A percentile compares a stretch with the other conserved stretches of the same genome.
These are phyloP conservation scores for Catharanthus roseus DNA, from an alignment of 257 asterid genomes.

Conservation along the genomic window DNA sequence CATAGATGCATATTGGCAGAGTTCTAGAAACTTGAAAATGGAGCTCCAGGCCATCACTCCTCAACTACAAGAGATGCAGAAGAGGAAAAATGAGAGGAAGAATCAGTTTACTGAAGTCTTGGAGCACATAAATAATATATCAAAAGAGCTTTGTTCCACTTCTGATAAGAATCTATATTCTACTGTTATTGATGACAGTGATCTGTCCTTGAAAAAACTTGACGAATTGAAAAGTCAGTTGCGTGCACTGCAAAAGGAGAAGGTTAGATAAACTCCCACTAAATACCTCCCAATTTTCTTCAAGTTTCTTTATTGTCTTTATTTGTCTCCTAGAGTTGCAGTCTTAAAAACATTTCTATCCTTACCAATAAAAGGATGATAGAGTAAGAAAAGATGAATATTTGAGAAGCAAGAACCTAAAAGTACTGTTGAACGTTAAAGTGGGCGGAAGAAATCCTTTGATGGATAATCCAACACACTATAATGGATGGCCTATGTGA, in stretches of 20 bases:
- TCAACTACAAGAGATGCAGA: constrained; percentile 57
- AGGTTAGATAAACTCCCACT: constrained; percentile 29
- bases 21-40: constrained; percentile 52
- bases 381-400: background rate
- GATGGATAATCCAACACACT: background rate
- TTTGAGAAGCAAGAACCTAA: background rate
- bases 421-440: background rate
- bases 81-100: constrained; percentile 58
- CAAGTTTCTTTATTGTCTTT: constrained; percentile 5
- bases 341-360: background rate
- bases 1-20: constrained; percentile 35
- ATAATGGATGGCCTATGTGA: background rate
- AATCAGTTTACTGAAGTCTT: constrained; percentile 50
- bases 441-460: background rate
- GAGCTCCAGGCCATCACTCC: constrained; percentile 60
- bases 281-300: background rate
- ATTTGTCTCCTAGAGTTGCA: constrained; percentile 11
- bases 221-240: constrained; percentile 56
- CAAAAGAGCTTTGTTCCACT: constrained; percentile 52
- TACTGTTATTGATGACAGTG: constrained; percentile 46
- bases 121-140: constrained; percentile 52
- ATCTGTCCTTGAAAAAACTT: constrained; percentile 59
- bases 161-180: constrained; percentile 18
- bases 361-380: background rate
- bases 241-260: constrained; percentile 53